Conservation (phyloP, 177 flowering plant species). For the Vitis hybrid region DNA sequence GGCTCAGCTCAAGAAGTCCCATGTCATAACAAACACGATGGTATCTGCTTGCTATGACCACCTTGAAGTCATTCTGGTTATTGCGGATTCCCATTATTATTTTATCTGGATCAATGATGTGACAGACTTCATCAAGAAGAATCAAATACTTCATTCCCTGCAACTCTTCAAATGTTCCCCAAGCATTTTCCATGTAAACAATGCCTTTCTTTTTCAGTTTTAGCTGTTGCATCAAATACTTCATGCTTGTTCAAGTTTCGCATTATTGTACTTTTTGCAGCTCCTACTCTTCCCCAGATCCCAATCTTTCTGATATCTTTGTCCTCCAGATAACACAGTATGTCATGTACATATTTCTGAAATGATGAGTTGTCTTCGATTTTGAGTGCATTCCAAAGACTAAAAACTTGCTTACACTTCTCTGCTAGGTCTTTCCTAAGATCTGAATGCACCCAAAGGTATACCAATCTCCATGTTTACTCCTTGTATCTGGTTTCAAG, state of each 20-base stretch:
- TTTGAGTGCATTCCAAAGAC: slow-evolving; percentile 5
- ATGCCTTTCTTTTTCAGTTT: slow-evolving; percentile 10
- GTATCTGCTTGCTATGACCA: slow-evolving; percentile 20
- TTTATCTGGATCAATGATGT: slow-evolving; percentile 1
- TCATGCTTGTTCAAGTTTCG: slow-evolving; percentile 17
- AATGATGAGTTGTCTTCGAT: slow-evolving; percentile 2
- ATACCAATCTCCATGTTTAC: background rate
- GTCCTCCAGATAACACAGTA: background rate
- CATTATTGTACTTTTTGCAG: slow-evolving; percentile 16
- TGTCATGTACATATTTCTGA: background rate
- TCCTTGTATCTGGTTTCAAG: too few species aligned
- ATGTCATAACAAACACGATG: slow-evolving; percentile 8
- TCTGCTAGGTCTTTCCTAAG: background rate
- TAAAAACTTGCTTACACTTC: background rate
- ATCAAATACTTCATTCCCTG: slow-evolving; percentile 17
- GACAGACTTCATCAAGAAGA: slow-evolving; percentile 18
- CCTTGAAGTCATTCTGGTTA: slow-evolving; percentile 9
- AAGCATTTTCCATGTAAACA: background rate
- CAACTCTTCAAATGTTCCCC: slow-evolving; percentile 5
- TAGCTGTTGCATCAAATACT: slow-evolving; percentile 7
- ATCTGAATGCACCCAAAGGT: background rate
- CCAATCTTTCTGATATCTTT: slow-evolving; percentile 1
- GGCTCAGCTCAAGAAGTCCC: slow-evolving; percentile 2
- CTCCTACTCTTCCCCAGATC: slow-evolving; percentile 8
- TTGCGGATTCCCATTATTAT: slow-evolving; percentile 8